phyloP scores from a whole-genome alignment of 306 rosid genomes.

The Astragalus membranaceus region DNA sequence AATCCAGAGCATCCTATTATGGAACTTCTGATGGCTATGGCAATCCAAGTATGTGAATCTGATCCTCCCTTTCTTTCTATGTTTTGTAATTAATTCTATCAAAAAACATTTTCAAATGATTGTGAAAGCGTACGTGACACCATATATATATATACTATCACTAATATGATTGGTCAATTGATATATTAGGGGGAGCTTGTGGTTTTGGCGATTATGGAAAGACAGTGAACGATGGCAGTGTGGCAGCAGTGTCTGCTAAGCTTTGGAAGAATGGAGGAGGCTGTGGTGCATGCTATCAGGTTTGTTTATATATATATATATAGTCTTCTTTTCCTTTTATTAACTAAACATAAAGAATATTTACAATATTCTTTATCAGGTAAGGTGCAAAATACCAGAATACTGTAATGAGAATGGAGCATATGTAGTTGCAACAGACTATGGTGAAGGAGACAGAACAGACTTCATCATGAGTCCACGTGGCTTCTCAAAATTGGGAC shows the following conservation, averaged over 20 bases:
- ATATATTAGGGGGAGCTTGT: conserved; percentile 71
- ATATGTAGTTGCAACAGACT: conserved; percentile 26
- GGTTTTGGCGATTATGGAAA: conserved; percentile 79
- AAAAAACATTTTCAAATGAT: background rate
- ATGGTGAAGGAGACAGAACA: conserved; percentile 37
- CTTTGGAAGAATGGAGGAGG: conserved; percentile 66
- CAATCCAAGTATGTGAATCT: conserved; percentile 37
- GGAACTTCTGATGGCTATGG: conserved; percentile 81
- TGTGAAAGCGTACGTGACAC: background rate
- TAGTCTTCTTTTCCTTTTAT: background rate
- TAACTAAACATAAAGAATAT: background rate
- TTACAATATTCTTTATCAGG: conserved; percentile 21
- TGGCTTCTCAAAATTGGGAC: conserved; percentile 21
- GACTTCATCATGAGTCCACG: conserved; percentile 32
- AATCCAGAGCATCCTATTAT: conserved; percentile 74
- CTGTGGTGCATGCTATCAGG: conserved; percentile 86
- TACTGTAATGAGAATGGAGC: conserved; percentile 24
- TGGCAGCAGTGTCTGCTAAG: conserved; percentile 49
- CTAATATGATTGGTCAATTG: too few relatives aligned
- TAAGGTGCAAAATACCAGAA: conserved; percentile 19
- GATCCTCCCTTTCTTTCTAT: background rate
- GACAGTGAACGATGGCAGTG: conserved; percentile 59
- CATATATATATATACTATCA: too few relatives aligned
- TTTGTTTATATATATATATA: too few relatives aligned
- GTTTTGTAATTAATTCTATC: too few relatives aligned